Conservation (phyloP, 768 basidiomycete species). For the Tulasnella sp. region DNA sequence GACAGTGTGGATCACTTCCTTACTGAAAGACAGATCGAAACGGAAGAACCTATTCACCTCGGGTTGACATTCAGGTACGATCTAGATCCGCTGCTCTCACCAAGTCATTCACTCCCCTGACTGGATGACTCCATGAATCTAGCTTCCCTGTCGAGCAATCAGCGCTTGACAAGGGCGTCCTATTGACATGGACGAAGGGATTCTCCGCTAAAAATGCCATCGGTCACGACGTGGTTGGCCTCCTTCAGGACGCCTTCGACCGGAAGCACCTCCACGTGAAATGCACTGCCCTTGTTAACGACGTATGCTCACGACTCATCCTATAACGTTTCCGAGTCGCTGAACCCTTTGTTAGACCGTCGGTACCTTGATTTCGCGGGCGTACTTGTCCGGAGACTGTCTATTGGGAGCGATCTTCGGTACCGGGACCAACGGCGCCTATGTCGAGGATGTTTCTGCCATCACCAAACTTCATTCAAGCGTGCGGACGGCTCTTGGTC, state of each 20-base stretch:
- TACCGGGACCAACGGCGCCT: slow-evolving; percentile 97
- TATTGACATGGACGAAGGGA: slow-evolving; percentile 93
- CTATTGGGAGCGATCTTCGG: slow-evolving; percentile 84
- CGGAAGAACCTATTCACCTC: slow-evolving; percentile 39
- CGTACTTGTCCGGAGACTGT: slow-evolving; percentile 75
- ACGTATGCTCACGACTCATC: slow-evolving; percentile 40
- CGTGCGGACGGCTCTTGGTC: slow-evolving; percentile 36
- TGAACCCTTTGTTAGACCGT: slow-evolving; percentile 54
- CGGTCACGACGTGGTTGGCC: slow-evolving; percentile 76
- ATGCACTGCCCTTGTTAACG: slow-evolving; percentile 88
- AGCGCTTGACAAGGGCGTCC: slow-evolving; percentile 76
- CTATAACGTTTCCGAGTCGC: not conserved
- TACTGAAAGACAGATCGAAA: slow-evolving; percentile 36
- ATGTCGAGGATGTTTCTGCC: slow-evolving; percentile 76
- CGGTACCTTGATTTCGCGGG: slow-evolving; percentile 82
- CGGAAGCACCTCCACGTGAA: slow-evolving; percentile 83
- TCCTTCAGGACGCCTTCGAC: slow-evolving; percentile 87
- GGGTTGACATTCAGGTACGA: slow-evolving; percentile 66
- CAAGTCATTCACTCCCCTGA: too few species aligned
- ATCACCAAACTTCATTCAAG: slow-evolving; percentile 68
- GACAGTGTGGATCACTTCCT: slow-evolving; percentile 93
- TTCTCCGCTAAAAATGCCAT: slow-evolving; percentile 85
- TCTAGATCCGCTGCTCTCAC: slow-evolving; percentile 17
- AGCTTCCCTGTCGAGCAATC: slow-evolving; percentile 97
- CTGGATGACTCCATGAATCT: not conserved